A percentile compares a stretch with the other conserved stretches of the same genome.
Conservation (phyloP, 2,329 filamentous ascomycete genomes). For the Cercospora nicotianae region DNA sequence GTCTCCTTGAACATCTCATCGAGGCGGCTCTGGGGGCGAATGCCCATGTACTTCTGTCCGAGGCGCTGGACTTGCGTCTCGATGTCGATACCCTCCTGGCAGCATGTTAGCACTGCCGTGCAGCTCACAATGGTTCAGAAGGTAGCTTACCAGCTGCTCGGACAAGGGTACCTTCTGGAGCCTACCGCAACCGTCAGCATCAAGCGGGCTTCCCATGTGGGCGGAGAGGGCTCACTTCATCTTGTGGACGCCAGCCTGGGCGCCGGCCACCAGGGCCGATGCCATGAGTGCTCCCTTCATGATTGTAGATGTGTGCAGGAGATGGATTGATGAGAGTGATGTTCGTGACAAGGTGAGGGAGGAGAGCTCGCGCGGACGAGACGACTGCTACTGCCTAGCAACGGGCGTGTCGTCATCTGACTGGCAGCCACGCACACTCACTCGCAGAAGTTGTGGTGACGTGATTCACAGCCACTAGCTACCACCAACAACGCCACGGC, state of each 20-base stretch:
- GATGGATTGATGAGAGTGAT: conserved; percentile 19
- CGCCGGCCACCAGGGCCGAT: conserved; percentile 68
- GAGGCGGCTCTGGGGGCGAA: conserved; percentile 66
- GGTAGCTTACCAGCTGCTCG: conserved; percentile 78
- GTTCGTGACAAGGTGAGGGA: conserved; percentile 11
- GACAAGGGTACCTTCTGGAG: conserved; percentile 84
- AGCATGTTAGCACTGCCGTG: conserved; percentile 10
- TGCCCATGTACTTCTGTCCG: conserved; percentile 94
- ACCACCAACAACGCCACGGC: neutral
- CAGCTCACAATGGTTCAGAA: conserved; percentile 8
- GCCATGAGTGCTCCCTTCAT: conserved; percentile 90
- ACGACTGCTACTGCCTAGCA: conserved; percentile 5
- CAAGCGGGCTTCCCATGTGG: neutral
- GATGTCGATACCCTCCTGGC: conserved; percentile 73
- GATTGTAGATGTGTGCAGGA: conserved; percentile 24
- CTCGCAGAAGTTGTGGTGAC: conserved; percentile 1
- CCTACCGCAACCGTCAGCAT: conserved; percentile 42
- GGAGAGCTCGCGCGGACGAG: neutral
- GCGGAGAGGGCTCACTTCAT: conserved; percentile 51
- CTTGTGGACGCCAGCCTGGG: conserved; percentile 76
- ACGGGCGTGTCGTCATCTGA: conserved; percentile 6
- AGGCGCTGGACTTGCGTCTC: conserved; percentile 78
- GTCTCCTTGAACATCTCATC: conserved; percentile 79
- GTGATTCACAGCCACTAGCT: neutral
- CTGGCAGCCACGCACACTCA: neutral